Base-by-base conservation (phyloP, 1,139 yeast species). In the Lodderomyces orthopsilosis region DNA sequence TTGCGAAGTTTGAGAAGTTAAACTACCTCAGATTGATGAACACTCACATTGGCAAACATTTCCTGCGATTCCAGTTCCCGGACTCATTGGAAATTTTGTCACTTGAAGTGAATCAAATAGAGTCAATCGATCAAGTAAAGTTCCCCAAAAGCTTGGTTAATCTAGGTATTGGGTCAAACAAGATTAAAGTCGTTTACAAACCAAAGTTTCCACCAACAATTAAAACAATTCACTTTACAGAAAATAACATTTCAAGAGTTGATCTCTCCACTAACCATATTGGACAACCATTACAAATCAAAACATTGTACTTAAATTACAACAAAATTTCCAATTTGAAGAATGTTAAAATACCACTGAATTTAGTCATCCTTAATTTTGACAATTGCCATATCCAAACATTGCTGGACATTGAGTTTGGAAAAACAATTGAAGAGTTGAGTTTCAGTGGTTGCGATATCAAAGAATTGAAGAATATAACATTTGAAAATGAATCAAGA, bases 101-200 rank as follows among this genome's bases (percentile, higher is more conserved):
- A 1, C 47, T 62, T 14, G 65, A 60, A 44, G 62, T 59, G 10
- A 62, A 62, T 46, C 51, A 51, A 24, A 51, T 62, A 1, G 37
- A 43, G 1, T 43, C 56, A 4, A 45, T 62, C 24, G 60, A 56
- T 19, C 42, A 51, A 14, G 53, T 54, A 13, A 35, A 34, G n/a
- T 60, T 61, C 33, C 66, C 66, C 3, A 33, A 27, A 10, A 48
- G 38, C 8, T 42, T 59, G 13, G 37, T 41, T 4, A 52, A 50
- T 39, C 51, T 62, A 36, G 63, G 63, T 2, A 43, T 62, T 24
- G 64, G 65, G 2, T 52, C 56, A 8, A 62, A 62, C 44, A 37
- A 41, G 14, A 46, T 62, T 9, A 42, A 40, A 14, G 32, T 34
- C 5, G 45, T 56, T 0, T 42, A 44, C 6, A 39, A 48, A 10